Evolutionary conservation across 164 flowering plant species (phyloP), one percentile per base, ranked within the genome.

Genomic region (Piper betle): DNA sequence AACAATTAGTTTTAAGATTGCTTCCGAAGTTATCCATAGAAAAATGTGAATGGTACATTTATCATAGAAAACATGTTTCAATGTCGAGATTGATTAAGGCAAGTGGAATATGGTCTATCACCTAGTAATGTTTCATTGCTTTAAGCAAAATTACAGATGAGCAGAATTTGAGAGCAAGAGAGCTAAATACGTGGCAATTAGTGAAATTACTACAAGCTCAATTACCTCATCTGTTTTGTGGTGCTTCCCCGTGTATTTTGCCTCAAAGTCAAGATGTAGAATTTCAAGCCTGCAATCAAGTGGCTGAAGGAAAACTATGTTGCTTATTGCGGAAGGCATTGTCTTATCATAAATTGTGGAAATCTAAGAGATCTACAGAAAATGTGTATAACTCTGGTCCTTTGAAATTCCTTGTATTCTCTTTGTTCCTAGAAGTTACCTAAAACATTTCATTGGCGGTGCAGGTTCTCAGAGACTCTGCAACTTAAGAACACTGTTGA

Each of bases 131-230:
- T 55, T 33, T 38, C 57, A 19, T 12, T 58, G 39, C 18, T 58
- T 39, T 15, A 25, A 25, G 33, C 33, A n/a, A 7, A 6, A 68
- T 16, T 46, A 43, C 80, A 87, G 98, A 75, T 74, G 79, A 71
- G 40, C 80, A 84, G 58, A 55, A 64, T 55, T 75, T 93, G 64
- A 81, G 92, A 71, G 85, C 87, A 42, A 64, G 90, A 68, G 85
- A 93, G 71, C 70, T 86, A 69, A 93, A 90, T 76, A 81, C 95
- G 12, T 93, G 96, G 97, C 97, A 93, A 62, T 73, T 93, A 66
- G 65, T 84, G 38, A 79, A 92, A 76, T 75, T 93, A 66, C 74
- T 90, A 39, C 76, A 78, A 71, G 86, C 83, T 59, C 92, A 90
- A 13, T 61, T 86, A 60, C 80, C 89, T 58, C 74, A 74, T 50